phyloP scores from a whole-genome alignment of 495 filamentous ascomycete species.

The Chaetomidium leptoderma region DNA sequence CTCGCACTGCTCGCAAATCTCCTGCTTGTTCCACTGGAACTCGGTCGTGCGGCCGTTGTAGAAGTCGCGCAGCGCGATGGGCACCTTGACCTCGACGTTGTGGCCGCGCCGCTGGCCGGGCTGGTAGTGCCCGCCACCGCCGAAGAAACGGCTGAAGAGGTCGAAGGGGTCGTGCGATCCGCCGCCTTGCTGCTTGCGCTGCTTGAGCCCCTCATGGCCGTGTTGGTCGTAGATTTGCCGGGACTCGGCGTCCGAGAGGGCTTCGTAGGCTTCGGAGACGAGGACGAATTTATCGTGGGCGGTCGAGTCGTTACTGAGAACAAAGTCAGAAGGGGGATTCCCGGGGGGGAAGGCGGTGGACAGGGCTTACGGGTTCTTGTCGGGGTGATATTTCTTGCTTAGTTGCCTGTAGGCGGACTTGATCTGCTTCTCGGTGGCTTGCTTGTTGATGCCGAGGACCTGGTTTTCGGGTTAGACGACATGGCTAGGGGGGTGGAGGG shows the following conservation, averaged over 20 bases:
- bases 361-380: slow-evolving; percentile 88
- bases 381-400: slow-evolving; percentile 94
- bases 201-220: slow-evolving; percentile 83
- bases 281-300: slow-evolving; percentile 92
- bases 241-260: slow-evolving; percentile 73
- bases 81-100: slow-evolving; percentile 83
- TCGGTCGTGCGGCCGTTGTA: slow-evolving; percentile 83
- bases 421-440: slow-evolving; percentile 83
- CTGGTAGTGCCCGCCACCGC: slow-evolving; percentile 77
- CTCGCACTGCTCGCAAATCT: slow-evolving; percentile 89
- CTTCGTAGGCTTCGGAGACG: slow-evolving; percentile 94
- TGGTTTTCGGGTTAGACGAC: slow-evolving; percentile 24
- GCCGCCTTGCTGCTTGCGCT: slow-evolving; percentile 67
- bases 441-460: slow-evolving; percentile 75
- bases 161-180: slow-evolving; percentile 88
- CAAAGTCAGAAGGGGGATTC: slow-evolving; percentile 11
- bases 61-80: slow-evolving; percentile 83
- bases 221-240: slow-evolving; percentile 94
- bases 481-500: not conserved
- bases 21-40: slow-evolving; percentile 88
- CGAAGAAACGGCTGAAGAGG: slow-evolving; percentile 95
- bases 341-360: slow-evolving; percentile 3
- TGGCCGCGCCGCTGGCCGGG: slow-evolving; percentile 76
- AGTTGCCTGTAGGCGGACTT: slow-evolving; percentile 92
- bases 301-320: slow-evolving; percentile 51